Evolutionary conservation across 73 alveolate species (phyloP).

Genomic region (Paramecium bursaria): DNA sequence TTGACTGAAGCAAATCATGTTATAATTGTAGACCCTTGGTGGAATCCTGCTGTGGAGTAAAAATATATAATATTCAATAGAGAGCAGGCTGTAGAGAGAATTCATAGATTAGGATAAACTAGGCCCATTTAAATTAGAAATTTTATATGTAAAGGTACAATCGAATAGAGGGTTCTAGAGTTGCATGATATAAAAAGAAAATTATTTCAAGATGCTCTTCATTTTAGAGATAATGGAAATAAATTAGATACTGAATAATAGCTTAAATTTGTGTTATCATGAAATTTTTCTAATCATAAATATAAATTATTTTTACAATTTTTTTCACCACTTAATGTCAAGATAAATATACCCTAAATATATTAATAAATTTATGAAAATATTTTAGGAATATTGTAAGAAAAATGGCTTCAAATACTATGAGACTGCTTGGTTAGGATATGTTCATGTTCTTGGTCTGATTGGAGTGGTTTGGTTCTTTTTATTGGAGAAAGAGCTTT

Average conservation of each 20-base stretch:
- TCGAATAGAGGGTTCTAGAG: conserved; percentile 58
- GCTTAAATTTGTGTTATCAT: too few relatives aligned
- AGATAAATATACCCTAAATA: too few relatives aligned
- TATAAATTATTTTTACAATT: too few relatives aligned
- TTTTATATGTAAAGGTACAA: conserved; percentile 47
- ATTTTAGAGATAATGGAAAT: too few relatives aligned
- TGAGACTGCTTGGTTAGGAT: conserved; percentile 59
- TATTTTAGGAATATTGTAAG: conserved; percentile 29
- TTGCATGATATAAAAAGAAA: conserved; percentile 55
- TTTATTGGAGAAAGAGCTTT: conserved; percentile 42
- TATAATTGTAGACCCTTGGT: conserved; percentile 66
- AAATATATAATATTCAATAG: neutral
- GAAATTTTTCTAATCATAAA: too few relatives aligned
- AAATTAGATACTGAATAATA: too few relatives aligned
- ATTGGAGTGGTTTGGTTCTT: conserved; percentile 52
- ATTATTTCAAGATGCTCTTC: conserved; percentile 51
- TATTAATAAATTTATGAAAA: too few relatives aligned
- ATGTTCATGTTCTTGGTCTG: conserved; percentile 55
- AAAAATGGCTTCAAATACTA: conserved; percentile 45
- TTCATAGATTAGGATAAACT: conserved; percentile 64
- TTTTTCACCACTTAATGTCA: too few relatives aligned
- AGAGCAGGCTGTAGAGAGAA: conserved; percentile 68
- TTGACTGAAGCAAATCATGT: conserved; percentile 63
- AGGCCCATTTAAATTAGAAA: conserved; percentile 39
- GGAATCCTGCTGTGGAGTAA: conserved; percentile 69